Evolutionary conservation across 768 basidiomycete genomes (phyloP), one percentile per base, ranked within the genome.

Genomic region (Saitozyma podzolica): DNA sequence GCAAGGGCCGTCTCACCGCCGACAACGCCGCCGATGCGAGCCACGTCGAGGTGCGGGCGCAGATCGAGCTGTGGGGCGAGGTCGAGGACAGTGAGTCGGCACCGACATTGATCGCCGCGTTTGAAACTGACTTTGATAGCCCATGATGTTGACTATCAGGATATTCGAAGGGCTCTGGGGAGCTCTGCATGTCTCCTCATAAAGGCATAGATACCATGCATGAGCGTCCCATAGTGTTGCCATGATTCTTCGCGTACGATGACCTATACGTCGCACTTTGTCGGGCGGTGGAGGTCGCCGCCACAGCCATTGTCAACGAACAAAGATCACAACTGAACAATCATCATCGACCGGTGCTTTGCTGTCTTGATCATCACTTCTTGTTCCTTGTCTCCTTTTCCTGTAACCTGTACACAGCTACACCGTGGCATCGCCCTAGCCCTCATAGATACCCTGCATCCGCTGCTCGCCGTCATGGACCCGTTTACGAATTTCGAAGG

Each of bases 51-150:
- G 95, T 99, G 0, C 84, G 87, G 65, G 94, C 92, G 77, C 95
- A 98, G 81, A 97, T 97, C 63, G 87, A 94, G 79, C 84, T 88
- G 54, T 99, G 96, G 96, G 96, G 96, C n/a, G 95, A 98, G 81
- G 96, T 99, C 0, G 96, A 98, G 82, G 96, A 98, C 78, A 91
- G 95, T 98, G 73, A 83, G 54, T 39, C 5, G 11, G 54, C 56
- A 40, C n/a, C 19, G 43, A 16, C 52, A 20, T 19, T 50, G 20
- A 40, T 6, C 40, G 40, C 39, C 10, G 49, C 49, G n/a, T n/a
- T n/a, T n/a, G n/a, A n/a, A n/a, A n/a, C n/a, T n/a, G n/a, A n/a
- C n/a, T n/a, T n/a, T 51, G 1, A 2, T 79, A 99, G 95, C 96
- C 13, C 96, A 98, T 75, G 96, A 99, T 79, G 94, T 99, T 50